phyloP scores from a whole-genome alignment of 176 grass and related monocot genomes.

The Stipa capillata region DNA sequence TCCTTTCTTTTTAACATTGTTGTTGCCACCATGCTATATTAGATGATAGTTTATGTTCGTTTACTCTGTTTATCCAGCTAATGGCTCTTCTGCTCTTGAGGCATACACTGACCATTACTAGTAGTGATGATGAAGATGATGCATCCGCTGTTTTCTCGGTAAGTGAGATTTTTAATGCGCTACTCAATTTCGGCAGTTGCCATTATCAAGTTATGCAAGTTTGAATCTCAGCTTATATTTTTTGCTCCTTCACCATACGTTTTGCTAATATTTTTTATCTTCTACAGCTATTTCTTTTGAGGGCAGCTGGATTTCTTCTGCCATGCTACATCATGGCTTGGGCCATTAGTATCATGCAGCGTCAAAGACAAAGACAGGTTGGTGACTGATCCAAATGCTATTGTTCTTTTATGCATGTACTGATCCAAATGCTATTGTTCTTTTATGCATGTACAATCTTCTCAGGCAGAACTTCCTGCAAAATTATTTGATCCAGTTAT shows the following conservation, averaged over 20 bases:
- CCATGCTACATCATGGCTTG: conserved; percentile 96
- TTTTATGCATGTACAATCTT: not conserved
- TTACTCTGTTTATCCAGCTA: conserved; percentile 48
- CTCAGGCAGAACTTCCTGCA: not conserved
- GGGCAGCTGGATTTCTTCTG: conserved; percentile 92
- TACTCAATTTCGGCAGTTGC: not conserved
- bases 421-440: not conserved
- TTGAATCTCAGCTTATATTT: too few species aligned
- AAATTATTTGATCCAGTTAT: not conserved
- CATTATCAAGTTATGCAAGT: not conserved
- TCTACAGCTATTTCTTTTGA: conserved; percentile 76
- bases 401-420: too few species aligned
- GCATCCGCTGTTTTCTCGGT: conserved; percentile 78
- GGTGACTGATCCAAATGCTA: not conserved
- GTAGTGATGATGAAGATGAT: conserved; percentile 77
- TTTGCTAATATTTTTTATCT: conserved; percentile 9
- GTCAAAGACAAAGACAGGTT: conserved; percentile 90
- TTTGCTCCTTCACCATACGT: not conserved
- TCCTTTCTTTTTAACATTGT: not conserved
- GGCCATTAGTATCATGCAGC: conserved; percentile 88
- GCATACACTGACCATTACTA: conserved; percentile 66
- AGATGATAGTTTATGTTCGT: not conserved
- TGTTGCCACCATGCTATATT: not conserved
- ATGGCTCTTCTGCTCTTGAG: conserved; percentile 96
- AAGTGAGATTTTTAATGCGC: conserved; percentile 9